Conservation (phyloP, 441 rosid genomes). For the Raphanus hybrid region DNA sequence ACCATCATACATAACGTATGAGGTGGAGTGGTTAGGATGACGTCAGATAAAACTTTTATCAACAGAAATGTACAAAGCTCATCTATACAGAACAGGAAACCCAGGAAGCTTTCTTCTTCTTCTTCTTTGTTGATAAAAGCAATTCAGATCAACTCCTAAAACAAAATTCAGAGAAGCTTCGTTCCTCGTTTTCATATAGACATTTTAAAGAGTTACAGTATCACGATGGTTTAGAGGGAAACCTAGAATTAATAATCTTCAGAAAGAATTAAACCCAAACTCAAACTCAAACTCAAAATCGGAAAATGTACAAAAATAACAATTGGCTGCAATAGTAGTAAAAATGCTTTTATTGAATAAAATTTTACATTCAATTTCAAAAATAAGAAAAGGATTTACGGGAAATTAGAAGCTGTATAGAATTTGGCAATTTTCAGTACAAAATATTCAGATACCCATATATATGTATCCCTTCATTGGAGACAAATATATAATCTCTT, state of each 20-base stretch:
- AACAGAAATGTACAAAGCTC: conserved; percentile 3
- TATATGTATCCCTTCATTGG: conserved; percentile 10
- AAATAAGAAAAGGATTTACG: neutral
- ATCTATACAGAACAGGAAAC: conserved; percentile 8
- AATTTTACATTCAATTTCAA: neutral
- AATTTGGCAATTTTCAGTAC: neutral
- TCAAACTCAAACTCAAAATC: neutral
- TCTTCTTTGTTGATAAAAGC: neutral
- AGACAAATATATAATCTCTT: conserved; percentile 1
- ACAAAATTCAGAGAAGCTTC: conserved; percentile 13
- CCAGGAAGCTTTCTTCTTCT: neutral
- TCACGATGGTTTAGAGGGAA: neutral
- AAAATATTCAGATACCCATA: neutral
- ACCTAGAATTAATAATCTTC: neutral
- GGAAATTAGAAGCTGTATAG: neutral
- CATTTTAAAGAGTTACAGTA: neutral
- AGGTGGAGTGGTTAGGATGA: conserved; percentile 33
- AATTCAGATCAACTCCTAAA: neutral
- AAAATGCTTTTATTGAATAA: neutral
- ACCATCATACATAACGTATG: conserved; percentile 6
- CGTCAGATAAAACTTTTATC: conserved; percentile 3
- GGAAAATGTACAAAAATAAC: neutral
- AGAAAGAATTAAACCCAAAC: neutral
- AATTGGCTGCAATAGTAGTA: neutral
- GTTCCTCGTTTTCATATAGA: conserved; percentile 10